These are phyloP conservation scores for Ballota nigra DNA, from an alignment of 257 asterid genomes.

Conservation along the genomic window DNA sequence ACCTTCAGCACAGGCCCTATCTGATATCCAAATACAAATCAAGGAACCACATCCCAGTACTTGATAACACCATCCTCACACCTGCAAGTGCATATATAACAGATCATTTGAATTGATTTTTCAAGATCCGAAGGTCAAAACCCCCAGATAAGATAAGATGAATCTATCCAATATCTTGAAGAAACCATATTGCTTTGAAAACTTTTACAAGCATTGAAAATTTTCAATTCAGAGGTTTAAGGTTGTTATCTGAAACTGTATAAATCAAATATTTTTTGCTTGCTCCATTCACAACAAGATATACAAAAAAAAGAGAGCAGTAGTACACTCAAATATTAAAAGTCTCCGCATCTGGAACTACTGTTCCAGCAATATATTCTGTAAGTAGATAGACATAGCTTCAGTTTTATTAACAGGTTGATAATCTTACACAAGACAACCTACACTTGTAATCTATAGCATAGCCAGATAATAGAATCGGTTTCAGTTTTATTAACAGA, in stretches of 20 bases:
- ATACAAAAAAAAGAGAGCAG: not conserved
- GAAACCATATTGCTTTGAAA: not conserved
- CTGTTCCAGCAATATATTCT: not conserved
- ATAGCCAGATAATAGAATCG: not conserved
- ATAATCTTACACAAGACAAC: not conserved
- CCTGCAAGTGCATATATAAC: constrained; percentile 18
- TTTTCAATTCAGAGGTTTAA: not conserved
- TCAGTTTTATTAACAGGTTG: not conserved
- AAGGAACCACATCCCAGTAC: not conserved
- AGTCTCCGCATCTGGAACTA: not conserved
- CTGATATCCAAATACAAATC: constrained; percentile 21
- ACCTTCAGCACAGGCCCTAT: constrained; percentile 18
- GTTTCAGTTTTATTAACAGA: not conserved
- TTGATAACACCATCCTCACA: not conserved
- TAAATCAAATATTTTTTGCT: not conserved
- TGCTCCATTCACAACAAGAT: not conserved
- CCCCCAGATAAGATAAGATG: not conserved
- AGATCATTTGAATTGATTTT: not conserved
- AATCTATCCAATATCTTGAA: not conserved
- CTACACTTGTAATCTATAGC: not conserved
- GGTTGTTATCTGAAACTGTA: not conserved
- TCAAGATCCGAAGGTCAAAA: not conserved
- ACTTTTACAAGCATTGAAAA: not conserved
- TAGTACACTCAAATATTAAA: not conserved
- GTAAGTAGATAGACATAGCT: not conserved